Base-by-base conservation (phyloP, 148 eudicot species). In the Nepenthes gracilis region DNA sequence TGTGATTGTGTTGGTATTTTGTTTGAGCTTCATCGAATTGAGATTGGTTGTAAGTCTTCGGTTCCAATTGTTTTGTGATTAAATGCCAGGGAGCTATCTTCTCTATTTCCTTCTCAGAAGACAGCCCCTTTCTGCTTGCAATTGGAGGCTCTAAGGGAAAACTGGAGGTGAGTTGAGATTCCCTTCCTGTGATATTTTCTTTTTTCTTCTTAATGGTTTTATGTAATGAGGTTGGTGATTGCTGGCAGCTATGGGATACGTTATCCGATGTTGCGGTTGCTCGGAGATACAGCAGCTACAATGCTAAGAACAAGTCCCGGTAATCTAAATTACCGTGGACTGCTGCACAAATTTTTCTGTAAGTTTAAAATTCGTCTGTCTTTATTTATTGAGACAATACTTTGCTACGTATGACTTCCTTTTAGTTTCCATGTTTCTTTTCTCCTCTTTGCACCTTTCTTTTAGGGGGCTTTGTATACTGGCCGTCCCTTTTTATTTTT, bases 111-210 rank as follows among this genome's bases (percentile, higher is more conserved):
- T 92, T 92, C 71, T 85, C 94, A 49, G 86, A 75, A 54, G 94
- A 88, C 55, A 77, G 75, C 61, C 94, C 98, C 13, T 75, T 72
- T 56, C 64, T 80, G 72, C 80, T 92, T 58, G 98, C 98, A 12
- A 72, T 92, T 32, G 97, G 90, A 68, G 97, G 97, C 48, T 85
- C 97, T 2, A 85, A 88, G 67, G 97, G 97, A 52, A 92, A 58
- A 74, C 59, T 92, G 67, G 78, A 83, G 64, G 97, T 92, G 58
- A 72, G 84, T 76, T 47, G 53, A 49, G 53, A 49, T 11, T 49
- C 15, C 5, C 51, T 13, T 12, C 11, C 14, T 61, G 47, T 12
- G 12, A 1, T 58, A 11, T 15, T 15, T 14, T 33, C 2, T 51
- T 1, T 23, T 11, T 23, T 23, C 4, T 33, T 13, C 3, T 35